Conservation (phyloP, 1,139 yeast genomes). For the Hyphopichia fennica region DNA sequence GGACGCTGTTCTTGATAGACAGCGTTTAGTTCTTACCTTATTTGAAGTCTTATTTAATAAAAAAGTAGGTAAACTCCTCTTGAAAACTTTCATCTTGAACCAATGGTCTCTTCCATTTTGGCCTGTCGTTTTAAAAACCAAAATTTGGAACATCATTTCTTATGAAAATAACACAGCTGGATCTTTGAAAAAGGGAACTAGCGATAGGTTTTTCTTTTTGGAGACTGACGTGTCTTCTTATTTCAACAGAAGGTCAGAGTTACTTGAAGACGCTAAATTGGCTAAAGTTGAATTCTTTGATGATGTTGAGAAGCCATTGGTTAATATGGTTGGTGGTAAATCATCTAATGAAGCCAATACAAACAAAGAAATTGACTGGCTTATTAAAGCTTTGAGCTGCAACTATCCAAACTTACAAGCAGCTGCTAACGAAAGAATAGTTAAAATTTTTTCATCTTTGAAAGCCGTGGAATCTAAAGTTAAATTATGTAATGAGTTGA, state of each 20-base stretch:
- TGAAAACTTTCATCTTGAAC: constrained; percentile 40
- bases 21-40: constrained; percentile 24
- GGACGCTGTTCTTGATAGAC: constrained; percentile 31
- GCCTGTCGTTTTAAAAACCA: constrained; percentile 34
- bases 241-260: constrained; percentile 36
- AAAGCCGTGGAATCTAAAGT: constrained; percentile 56
- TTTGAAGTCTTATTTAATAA: constrained; percentile 35
- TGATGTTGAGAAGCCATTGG: constrained; percentile 55
- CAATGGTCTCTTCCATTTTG: constrained; percentile 40
- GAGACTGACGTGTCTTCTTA: constrained; percentile 31
- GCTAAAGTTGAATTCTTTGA: constrained; percentile 49
- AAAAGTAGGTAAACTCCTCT: constrained; percentile 36
- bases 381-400: constrained; percentile 53
- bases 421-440: constrained; percentile 56
- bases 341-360: constrained; percentile 49
- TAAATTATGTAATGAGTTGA: constrained; percentile 55
- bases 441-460: constrained; percentile 52
- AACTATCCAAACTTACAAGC: constrained; percentile 44
- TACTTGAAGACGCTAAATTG: constrained; percentile 44
- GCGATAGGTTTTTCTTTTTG: constrained; percentile 31
- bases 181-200: constrained; percentile 18
- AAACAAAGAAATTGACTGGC: constrained; percentile 56
- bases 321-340: constrained; percentile 52
- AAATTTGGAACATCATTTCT: constrained; percentile 34
- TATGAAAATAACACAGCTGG: constrained; percentile 13